Conservation (phyloP, 2,329 filamentous ascomycete species). For the Pseudocercospora musae region DNA sequence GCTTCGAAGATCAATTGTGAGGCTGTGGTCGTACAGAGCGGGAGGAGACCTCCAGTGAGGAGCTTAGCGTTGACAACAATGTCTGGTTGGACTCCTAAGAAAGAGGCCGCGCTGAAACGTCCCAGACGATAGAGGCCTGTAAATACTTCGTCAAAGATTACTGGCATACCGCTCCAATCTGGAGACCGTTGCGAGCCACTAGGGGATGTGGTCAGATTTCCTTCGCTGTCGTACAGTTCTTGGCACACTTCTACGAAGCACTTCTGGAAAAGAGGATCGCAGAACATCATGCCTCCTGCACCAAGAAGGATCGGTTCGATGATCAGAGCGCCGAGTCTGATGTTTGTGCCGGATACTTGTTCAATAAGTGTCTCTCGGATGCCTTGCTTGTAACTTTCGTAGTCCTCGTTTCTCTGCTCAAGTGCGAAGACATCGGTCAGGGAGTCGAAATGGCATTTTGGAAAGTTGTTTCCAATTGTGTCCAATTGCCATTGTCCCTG, state of each 20-base stretch:
- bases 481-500: conserved; percentile 65
- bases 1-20: conserved; percentile 69
- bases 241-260: conserved; percentile 67
- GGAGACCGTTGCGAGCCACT: conserved; percentile 18
- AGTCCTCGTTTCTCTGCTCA: conserved; percentile 23
- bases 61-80: conserved; percentile 81
- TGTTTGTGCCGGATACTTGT: conserved; percentile 50
- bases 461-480: conserved; percentile 45
- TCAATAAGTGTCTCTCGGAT: conserved; percentile 48
- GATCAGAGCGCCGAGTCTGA: conserved; percentile 71
- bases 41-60: conserved; percentile 74
- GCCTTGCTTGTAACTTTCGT: conserved; percentile 29
- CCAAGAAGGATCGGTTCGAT: conserved; percentile 79
- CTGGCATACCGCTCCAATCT: conserved; percentile 69
- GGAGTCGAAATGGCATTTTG: conserved; percentile 44
- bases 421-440: conserved; percentile 62
- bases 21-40: conserved; percentile 72
- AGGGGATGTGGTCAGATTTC: not conserved
- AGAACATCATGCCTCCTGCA: conserved; percentile 79
- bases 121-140: conserved; percentile 81
- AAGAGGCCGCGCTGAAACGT: conserved; percentile 65
- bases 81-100: conserved; percentile 66
- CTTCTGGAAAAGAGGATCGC: conserved; percentile 78
- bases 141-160: conserved; percentile 85
- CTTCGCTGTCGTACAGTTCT: conserved; percentile 16